Conservation (phyloP, 495 filamentous ascomycete genomes). For the Neurospora sp. region DNA sequence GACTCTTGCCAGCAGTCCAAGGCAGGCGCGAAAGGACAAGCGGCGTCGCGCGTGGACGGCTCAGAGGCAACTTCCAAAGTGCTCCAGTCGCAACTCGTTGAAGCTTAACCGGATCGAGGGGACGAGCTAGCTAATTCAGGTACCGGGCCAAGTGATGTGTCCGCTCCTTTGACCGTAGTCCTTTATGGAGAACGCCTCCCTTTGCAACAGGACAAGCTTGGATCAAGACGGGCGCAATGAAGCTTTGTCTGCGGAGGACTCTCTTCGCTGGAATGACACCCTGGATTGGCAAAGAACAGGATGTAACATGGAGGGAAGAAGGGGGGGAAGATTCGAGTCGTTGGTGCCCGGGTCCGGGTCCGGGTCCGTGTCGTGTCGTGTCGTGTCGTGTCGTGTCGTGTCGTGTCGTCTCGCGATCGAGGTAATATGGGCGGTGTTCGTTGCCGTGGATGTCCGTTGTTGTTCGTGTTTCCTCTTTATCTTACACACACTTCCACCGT, state of each 20-base stretch:
- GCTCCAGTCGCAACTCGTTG: not conserved
- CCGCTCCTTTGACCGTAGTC: not conserved
- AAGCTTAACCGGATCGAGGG: not conserved
- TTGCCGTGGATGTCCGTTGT: not conserved
- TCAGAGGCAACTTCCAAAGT: not conserved
- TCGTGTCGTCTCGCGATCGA: not conserved
- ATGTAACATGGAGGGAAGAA: not conserved
- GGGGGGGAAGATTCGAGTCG: not conserved
- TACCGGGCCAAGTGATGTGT: not conserved
- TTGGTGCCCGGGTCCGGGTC: not conserved
- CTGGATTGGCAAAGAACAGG: not conserved
- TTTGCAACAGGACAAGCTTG: not conserved
- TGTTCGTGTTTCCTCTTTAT: not conserved
- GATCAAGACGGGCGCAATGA: not conserved
- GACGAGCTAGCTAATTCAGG: not conserved
- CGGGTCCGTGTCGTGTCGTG: not conserved
- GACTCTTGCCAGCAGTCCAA: not conserved
- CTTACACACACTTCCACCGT: not conserved
- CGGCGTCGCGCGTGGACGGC: not conserved
- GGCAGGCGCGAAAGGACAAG: not conserved
- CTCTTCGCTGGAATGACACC: not conserved
- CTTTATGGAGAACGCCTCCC: not conserved
- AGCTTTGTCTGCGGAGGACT: not conserved
- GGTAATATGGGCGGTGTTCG: not conserved
- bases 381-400: not conserved